Conservation (phyloP, 352 stramenopile genomes). For the Phytophthora citrophthora region DNA sequence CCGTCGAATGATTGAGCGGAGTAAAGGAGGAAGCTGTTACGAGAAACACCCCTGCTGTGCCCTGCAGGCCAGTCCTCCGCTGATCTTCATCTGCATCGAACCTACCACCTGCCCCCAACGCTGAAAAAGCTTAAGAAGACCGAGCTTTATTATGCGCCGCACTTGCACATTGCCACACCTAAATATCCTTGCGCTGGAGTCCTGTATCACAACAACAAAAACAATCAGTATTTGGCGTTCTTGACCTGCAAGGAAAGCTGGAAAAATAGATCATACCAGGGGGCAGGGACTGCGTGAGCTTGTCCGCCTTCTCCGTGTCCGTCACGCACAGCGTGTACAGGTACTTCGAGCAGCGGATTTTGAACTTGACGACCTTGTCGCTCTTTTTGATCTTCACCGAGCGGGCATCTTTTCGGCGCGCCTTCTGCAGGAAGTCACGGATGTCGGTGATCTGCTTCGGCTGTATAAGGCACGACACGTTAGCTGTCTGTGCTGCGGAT, state of each 20-base stretch:
- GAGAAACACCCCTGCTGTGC: conserved; percentile 31
- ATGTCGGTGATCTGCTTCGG: conserved; percentile 99
- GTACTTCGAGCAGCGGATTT: conserved; percentile 99
- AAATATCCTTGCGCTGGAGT: conserved; percentile 94
- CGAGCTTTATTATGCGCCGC: conserved; percentile 78
- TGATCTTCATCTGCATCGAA: conserved; percentile 32
- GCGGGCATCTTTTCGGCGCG: conserved; percentile 96
- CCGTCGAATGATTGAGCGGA: conserved; percentile 9
- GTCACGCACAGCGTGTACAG: conserved; percentile 99
- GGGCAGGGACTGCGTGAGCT: conserved; percentile 99
- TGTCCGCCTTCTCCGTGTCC: conserved; percentile 99
- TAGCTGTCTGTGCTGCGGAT: conserved; percentile 1
- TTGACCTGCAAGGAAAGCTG: not conserved
- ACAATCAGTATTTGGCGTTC: conserved; percentile 9
- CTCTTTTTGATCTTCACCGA: conserved; percentile 99
- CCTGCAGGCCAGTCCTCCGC: conserved; percentile 23
- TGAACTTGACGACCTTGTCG: conserved; percentile 98
- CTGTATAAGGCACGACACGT: conserved; percentile 47
- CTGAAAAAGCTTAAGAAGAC: conserved; percentile 73
- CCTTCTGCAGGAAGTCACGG: conserved; percentile 99
- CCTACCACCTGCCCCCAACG: conserved; percentile 34
- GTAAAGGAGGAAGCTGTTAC: conserved; percentile 20
- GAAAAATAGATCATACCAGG: conserved; percentile 73
- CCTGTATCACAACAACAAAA: conserved; percentile 37
- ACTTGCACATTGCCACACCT: conserved; percentile 58